phyloP scores from a whole-genome alignment of 2,329 filamentous ascomycete species.

The Penicillium sumatraense region DNA sequence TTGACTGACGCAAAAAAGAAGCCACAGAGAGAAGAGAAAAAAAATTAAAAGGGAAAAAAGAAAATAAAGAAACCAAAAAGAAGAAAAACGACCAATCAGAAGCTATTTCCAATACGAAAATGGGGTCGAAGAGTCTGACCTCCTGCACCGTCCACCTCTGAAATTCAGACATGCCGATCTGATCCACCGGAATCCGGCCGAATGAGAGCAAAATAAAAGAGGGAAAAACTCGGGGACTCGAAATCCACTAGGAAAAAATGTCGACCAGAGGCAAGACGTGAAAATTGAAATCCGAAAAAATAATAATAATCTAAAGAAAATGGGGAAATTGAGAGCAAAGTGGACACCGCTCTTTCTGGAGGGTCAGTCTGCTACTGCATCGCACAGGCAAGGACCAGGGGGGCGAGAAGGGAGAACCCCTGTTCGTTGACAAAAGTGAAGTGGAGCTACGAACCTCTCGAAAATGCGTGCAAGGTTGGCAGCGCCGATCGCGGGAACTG shows the following conservation, averaged over 20 bases:
- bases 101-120: slow-evolving; percentile 4
- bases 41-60: not conserved
- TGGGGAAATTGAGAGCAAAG: not conserved
- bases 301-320: slow-evolving; percentile 3
- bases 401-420: slow-evolving; percentile 6
- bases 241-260: slow-evolving; percentile 19
- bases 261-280: slow-evolving; percentile 10
- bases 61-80: slow-evolving; percentile 5
- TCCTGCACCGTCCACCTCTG: slow-evolving; percentile 54
- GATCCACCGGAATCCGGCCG: not conserved
- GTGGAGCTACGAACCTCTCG: slow-evolving; percentile 1
- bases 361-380: not conserved
- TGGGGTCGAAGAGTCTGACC: slow-evolving; percentile 31
- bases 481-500: slow-evolving; percentile 19
- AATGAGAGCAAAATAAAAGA: not conserved
- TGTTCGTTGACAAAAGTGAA: slow-evolving; percentile 1
- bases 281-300: not conserved
- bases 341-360: slow-evolving; percentile 5
- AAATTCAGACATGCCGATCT: slow-evolving; percentile 39
- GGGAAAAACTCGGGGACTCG: not conserved
- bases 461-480: slow-evolving; percentile 8
- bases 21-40: not conserved
- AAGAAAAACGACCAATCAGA: slow-evolving; percentile 6
- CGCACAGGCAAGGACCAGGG: slow-evolving; percentile 5
- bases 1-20: slow-evolving; percentile 23